Conservation (phyloP, 1,284 basidiomycete species). For the Grifola frondosa region DNA sequence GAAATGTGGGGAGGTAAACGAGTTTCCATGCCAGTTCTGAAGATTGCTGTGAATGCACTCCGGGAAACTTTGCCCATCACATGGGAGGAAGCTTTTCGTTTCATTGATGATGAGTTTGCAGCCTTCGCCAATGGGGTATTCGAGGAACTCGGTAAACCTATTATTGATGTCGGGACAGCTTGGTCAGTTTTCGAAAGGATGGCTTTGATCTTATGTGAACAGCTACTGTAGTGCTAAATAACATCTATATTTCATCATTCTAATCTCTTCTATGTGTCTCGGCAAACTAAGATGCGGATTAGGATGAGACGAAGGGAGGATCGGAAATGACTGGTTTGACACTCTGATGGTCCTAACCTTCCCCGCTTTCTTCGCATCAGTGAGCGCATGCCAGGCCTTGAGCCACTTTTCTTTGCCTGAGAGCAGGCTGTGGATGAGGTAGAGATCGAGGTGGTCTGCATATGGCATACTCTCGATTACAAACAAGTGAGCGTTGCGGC, state of each 20-base stretch:
- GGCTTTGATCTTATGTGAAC: no score
- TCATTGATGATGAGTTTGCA: neutral
- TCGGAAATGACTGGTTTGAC: slow-evolving; percentile 61
- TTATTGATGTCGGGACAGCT: neutral
- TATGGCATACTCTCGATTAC: no score
- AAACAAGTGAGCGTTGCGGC: neutral
- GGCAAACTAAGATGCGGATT: no score
- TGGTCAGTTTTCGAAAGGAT: neutral
- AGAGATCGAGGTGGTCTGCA: slow-evolving; percentile 53
- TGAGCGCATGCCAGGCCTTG: slow-evolving; percentile 42
- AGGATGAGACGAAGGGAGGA: no score
- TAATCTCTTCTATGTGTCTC: no score
- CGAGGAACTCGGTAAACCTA: neutral
- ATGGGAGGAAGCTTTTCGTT: slow-evolving; percentile 1
- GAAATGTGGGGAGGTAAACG: slow-evolving; percentile 4
- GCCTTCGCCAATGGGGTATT: neutral
- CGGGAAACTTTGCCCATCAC: slow-evolving; percentile 1
- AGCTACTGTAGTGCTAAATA: no score
- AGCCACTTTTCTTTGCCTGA: slow-evolving; percentile 40
- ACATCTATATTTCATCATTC: no score
- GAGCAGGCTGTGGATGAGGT: slow-evolving; percentile 52
- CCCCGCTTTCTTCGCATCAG: slow-evolving; percentile 44
- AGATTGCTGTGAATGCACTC: slow-evolving; percentile 1
- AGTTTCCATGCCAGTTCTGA: slow-evolving; percentile 1
- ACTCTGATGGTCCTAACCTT: slow-evolving; percentile 54